These are phyloP conservation scores for Scenedesmus sp. DNA, from an alignment of 163 green algal species.

Conservation along the genomic window DNA sequence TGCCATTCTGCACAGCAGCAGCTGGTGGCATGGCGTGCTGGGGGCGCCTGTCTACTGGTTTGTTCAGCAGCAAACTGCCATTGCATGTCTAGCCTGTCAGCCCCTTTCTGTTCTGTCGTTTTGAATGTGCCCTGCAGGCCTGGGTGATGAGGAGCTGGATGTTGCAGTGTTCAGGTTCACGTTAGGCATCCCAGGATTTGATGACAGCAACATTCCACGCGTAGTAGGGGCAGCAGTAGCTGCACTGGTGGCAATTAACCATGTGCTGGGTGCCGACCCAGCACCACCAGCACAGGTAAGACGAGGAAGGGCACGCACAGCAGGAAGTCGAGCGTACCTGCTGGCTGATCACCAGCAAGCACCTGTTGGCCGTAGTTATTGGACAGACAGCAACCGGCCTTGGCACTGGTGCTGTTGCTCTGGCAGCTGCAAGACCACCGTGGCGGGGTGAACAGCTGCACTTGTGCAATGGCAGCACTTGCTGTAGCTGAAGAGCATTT, in stretches of 20 bases:
- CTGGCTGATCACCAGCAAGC: background rate
- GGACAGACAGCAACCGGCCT: too few relatives aligned
- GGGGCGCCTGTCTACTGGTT: background rate
- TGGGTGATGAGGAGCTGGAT: slow-evolving; percentile 73
- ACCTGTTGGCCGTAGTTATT: too few relatives aligned
- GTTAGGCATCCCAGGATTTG: slow-evolving; percentile 90
- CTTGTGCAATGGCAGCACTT: too few relatives aligned
- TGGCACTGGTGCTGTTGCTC: too few relatives aligned
- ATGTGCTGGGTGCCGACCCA: slow-evolving; percentile 68
- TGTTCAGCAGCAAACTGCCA: too few relatives aligned
- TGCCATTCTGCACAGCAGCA: background rate
- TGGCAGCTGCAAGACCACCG: too few relatives aligned
- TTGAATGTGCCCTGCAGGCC: background rate
- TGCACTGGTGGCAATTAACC: slow-evolving; percentile 82
- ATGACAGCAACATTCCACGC: slow-evolving; percentile 86
- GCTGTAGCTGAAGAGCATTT: too few relatives aligned
- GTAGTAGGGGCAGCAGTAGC: slow-evolving; percentile 78
- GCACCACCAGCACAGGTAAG: slow-evolving; percentile 70
- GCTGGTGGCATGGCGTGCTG: background rate
- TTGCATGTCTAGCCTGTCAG: background rate
- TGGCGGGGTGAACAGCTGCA: too few relatives aligned
- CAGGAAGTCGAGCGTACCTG: too few relatives aligned
- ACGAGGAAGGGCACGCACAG: background rate
- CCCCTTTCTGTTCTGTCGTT: background rate
- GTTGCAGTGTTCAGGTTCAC: slow-evolving; percentile 94